Percentiles rank a stretch among this genome's conserved stretches.
Evolutionary conservation across 768 basidiomycete species (phyloP).

Genomic region (Sarcodon sp.): DNA sequence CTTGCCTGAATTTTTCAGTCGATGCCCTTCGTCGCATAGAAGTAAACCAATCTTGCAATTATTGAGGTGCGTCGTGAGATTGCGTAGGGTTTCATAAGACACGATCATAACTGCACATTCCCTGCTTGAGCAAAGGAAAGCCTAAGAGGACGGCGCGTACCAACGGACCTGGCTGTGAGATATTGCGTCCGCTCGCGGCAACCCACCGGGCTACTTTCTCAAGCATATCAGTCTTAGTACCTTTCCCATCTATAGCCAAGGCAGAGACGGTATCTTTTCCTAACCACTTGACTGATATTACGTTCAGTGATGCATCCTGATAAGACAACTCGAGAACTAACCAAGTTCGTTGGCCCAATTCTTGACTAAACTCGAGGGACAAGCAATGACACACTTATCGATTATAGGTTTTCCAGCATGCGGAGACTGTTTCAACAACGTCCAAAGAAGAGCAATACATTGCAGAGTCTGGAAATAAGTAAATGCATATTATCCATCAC

Average conservation of each 20-base stretch:
- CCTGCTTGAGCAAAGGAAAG: background rate
- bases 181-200: constrained; percentile 74
- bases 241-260: constrained; percentile 87
- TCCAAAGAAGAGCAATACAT: constrained; percentile 94
- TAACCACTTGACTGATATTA: constrained; percentile 81
- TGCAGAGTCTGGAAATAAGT: constrained; percentile 49
- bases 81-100: constrained; percentile 91
- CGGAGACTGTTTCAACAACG: constrained; percentile 89
- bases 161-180: constrained; percentile 74
- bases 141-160: background rate
- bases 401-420: constrained; percentile 76
- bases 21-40: constrained; percentile 96
- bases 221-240: constrained; percentile 69
- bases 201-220: constrained; percentile 84
- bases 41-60: constrained; percentile 79
- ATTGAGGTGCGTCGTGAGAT: constrained; percentile 62
- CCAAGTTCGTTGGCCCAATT: constrained; percentile 99
- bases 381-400: constrained; percentile 96
- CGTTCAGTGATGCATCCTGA: background rate
- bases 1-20: constrained; percentile 89
- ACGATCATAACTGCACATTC: constrained; percentile 80
- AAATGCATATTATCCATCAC: background rate
- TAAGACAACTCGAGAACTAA: constrained; percentile 20
- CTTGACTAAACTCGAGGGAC: constrained; percentile 91
- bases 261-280: constrained; percentile 75